phyloP scores from a whole-genome alignment of 495 filamentous ascomycete species.

The Penicillium angulare region DNA sequence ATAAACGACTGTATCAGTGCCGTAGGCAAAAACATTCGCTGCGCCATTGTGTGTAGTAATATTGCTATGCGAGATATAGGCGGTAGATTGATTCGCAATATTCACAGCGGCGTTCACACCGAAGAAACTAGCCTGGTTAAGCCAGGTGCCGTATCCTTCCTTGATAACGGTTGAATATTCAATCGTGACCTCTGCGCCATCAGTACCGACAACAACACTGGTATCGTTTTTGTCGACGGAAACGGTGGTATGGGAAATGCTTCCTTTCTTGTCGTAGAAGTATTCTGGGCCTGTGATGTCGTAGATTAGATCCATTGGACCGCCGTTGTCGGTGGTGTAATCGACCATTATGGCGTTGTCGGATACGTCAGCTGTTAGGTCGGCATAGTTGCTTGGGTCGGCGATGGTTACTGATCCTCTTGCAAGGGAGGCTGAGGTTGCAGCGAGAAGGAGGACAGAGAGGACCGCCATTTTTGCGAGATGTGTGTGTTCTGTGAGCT shows the following conservation, averaged over 20 bases:
- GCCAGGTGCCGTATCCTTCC: conserved; percentile 8
- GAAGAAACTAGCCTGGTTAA: conserved; percentile 14
- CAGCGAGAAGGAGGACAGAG: no score
- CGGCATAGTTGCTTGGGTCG: no score
- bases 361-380: no score
- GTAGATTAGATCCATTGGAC: no score
- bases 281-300: conserved; percentile 1
- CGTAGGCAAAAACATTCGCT: conserved; percentile 6
- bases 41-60: conserved; percentile 10
- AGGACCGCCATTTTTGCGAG: no score
- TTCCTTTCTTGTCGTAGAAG: conserved; percentile 2
- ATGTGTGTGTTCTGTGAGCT: no score
- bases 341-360: no score
- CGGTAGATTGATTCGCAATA: conserved; percentile 5
- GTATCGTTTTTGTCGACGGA: conserved; percentile 9
- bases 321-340: no score
- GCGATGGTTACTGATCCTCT: no score
- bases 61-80: conserved; percentile 1
- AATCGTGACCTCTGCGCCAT: conserved; percentile 5
- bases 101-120: conserved; percentile 13
- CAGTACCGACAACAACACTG: conserved; percentile 12
- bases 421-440: no score
- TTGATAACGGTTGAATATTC: conserved; percentile 8
- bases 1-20: conserved; percentile 7
- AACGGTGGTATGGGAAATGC: conserved; percentile 9